A percentile compares a stretch with the other conserved stretches of the same genome.
Evolutionary conservation across 192 early-diverging fungal species (phyloP).

Genomic region (Funneliformis geosporum): DNA sequence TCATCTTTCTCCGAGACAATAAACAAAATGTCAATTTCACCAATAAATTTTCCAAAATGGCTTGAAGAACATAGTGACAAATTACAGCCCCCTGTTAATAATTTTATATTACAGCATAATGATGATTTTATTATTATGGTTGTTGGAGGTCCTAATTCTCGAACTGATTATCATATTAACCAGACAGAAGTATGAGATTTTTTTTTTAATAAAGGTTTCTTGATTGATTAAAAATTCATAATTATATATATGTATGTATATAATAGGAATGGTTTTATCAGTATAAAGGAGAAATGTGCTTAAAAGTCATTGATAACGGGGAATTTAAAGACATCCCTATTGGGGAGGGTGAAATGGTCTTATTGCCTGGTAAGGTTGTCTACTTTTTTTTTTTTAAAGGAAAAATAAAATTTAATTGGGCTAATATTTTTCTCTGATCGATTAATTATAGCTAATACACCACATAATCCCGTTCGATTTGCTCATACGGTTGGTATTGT

Average conservation of each 20-base stretch:
- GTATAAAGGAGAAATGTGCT: conserved; percentile 89
- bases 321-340: conserved; percentile 85
- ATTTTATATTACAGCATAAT: conserved; percentile 82
- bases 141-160: conserved; percentile 90
- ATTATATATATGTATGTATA: neutral
- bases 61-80: conserved; percentile 76
- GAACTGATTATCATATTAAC: conserved; percentile 98
- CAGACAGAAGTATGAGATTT: conserved; percentile 74
- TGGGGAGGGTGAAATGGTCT: conserved; percentile 93
- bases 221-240: neutral
- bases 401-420: neutral
- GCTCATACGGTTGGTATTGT: too few relatives aligned
- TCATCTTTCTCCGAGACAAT: too few relatives aligned
- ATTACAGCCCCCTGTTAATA: conserved; percentile 93
- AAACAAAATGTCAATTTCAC: too few relatives aligned
- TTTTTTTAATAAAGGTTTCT: conserved; percentile 9
- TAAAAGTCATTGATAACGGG: conserved; percentile 78
- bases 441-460: too few relatives aligned
- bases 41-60: conserved; percentile 93
- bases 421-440: conserved; percentile 4
- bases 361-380: conserved; percentile 86
- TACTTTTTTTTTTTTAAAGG: neutral
- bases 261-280: conserved; percentile 95
- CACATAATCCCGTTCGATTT: too few relatives aligned
- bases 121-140: conserved; percentile 90